Percentiles rank a stretch among this genome's conserved stretches.
phyloP scores from a whole-genome alignment of 106 monocot species.

The Phalaenopsis equestris region DNA sequence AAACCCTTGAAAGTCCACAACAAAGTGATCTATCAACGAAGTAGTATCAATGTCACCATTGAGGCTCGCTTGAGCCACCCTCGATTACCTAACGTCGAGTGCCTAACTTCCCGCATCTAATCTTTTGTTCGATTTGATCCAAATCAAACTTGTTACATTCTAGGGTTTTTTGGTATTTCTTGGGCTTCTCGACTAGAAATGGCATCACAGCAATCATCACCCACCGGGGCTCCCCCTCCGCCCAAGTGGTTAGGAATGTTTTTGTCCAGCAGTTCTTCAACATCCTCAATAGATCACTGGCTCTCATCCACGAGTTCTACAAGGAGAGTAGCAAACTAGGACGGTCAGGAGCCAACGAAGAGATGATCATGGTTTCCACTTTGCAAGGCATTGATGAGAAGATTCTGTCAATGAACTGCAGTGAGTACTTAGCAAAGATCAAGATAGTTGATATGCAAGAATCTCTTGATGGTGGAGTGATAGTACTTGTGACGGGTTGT shows the following conservation, averaged over 20 bases:
- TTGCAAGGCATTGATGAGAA: conserved; percentile 71
- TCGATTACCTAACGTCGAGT: background rate
- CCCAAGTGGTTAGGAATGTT: conserved; percentile 25
- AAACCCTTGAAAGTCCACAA: background rate
- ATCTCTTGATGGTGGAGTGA: conserved; percentile 62
- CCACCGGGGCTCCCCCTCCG: conserved; percentile 7
- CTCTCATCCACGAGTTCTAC: conserved; percentile 48
- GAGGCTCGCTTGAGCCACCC: background rate
- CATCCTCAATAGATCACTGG: conserved; percentile 44
- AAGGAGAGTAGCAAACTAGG: conserved; percentile 49
- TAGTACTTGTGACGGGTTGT: conserved; percentile 81
- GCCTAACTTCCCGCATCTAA: background rate
- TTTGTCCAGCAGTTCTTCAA: conserved; percentile 60
- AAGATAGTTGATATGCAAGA: conserved; percentile 80
- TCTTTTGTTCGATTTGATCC: background rate
- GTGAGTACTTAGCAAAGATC: conserved; percentile 41
- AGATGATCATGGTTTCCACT: conserved; percentile 33
- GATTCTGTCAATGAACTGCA: conserved; percentile 68
- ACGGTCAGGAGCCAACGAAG: conserved; percentile 32
- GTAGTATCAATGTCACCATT: background rate
- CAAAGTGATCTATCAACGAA: background rate
- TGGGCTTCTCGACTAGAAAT: background rate
- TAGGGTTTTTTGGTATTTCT: background rate
- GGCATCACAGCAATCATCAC: conserved; percentile 5
- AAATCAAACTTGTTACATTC: background rate